phyloP scores from a whole-genome alignment of 129 eudicot genomes.

The Artemisia argyi region DNA sequence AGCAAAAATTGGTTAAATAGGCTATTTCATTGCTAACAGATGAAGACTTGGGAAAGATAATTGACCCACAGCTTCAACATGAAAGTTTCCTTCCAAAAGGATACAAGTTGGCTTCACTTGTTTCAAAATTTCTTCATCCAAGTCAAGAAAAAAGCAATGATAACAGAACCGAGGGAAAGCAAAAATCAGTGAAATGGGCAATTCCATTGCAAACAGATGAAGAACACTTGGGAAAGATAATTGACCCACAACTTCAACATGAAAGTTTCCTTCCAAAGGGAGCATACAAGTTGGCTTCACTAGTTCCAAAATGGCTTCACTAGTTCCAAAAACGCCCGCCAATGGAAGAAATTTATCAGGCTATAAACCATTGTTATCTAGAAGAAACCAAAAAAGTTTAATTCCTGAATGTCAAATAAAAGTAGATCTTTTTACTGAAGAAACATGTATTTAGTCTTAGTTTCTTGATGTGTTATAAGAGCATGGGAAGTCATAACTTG shows the following conservation, averaged over 20 bases:
- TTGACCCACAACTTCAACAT: conserved; percentile 26
- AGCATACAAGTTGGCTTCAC: conserved; percentile 15
- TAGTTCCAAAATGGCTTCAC: conserved; percentile 21
- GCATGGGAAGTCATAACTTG: too few relatives aligned
- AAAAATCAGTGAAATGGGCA: conserved; percentile 30
- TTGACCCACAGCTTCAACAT: conserved; percentile 26
- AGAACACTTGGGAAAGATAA: conserved; percentile 8
- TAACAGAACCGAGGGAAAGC: conserved; percentile 27
- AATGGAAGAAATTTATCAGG: conserved; percentile 17
- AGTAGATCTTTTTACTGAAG: not conserved
- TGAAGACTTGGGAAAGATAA: conserved; percentile 8
- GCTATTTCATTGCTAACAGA: conserved; percentile 24
- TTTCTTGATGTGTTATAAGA: too few relatives aligned
- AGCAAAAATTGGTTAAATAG: conserved; percentile 30
- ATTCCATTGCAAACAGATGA: conserved; percentile 14
- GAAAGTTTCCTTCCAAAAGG: conserved; percentile 9
- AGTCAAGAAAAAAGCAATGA: not conserved
- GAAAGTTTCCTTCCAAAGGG: conserved; percentile 9
- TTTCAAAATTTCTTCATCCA: conserved; percentile 17
- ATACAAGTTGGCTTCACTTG: conserved; percentile 11
- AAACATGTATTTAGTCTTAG: too few relatives aligned
- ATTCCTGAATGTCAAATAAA: not conserved
- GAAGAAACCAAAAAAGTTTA: not conserved
- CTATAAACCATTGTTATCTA: conserved; percentile 10
- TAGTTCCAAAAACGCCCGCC: conserved; percentile 19